Evolutionary conservation across 164 flowering plant species (phyloP), one percentile per base, ranked within the genome.

Genomic region (Aristolochia contorta): DNA sequence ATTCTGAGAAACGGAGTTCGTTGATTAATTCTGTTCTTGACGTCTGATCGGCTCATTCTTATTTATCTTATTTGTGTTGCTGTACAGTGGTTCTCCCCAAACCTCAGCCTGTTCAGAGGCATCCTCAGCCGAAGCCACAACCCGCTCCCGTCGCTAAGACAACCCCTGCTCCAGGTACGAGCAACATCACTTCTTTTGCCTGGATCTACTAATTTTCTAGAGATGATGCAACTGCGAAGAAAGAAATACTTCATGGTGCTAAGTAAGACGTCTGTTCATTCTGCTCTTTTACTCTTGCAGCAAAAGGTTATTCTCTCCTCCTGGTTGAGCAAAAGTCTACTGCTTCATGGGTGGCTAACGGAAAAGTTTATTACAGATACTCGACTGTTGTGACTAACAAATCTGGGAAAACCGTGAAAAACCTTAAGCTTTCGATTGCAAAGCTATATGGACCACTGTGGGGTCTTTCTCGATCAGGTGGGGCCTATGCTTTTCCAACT

Each of bases 391-490:
- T 91, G 41, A 83, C 82, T n/a, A 91, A 89, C 79, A 83, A 80
- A 50, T 89, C 96, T 0, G 32, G 58, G 0, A 89, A 82, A 75
- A 77, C 80, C 12, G 25, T 91, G 47, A 86, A 72, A 67, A 70
- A 75, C 54, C 70, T 91, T 54, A 75, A 82, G 72, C 78, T 91
- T 56, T 76, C 80, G 15, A 72, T 91, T 16, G 63, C 80, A 21
- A 75, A 86, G 61, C 91, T 91, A 21, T 80, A 84, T 49, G 97
- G 96, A 54, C 94, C 96, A 14, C 47, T 86, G 4, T 91, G 96
- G 96, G 97, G 97, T 23, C 90, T 91, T n/a, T 67, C 77, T 15
- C 75, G 73, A 57, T 66, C 68, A 0, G 80, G 74, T 1, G 69
- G 71, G 23, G 67, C 75, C 5, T 89, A 84, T 30, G 52, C 45